Conservation (phyloP, 2,329 filamentous ascomycete species). For the Alternaria tenuissima region DNA sequence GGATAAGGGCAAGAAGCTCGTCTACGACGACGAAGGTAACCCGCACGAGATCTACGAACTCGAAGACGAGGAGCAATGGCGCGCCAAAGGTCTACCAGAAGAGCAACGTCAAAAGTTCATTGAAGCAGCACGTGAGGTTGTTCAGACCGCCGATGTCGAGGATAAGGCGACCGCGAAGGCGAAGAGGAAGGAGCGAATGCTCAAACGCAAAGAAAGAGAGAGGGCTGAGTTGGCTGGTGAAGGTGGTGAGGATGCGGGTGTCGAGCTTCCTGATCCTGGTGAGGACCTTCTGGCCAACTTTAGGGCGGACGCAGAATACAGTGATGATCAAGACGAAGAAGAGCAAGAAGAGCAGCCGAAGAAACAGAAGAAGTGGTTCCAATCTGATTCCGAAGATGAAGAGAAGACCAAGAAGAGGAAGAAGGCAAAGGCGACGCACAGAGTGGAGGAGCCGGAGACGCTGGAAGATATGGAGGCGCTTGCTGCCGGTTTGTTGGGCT, state of each 20-base stretch:
- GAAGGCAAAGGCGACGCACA: conserved; percentile 63
- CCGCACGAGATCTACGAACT: conserved; percentile 88
- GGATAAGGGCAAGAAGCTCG: conserved; percentile 81
- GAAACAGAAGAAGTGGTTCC: conserved; percentile 81
- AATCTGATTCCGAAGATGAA: conserved; percentile 68
- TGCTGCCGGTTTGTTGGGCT: conserved; percentile 73
- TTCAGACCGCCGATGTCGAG: conserved; percentile 76
- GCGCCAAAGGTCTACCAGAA: conserved; percentile 75
- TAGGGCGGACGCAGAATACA: conserved; percentile 51
- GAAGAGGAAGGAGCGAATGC: conserved; percentile 78
- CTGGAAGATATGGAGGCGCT: conserved; percentile 80
- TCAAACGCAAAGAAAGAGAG: conserved; percentile 75
- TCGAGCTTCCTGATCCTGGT: conserved; percentile 41
- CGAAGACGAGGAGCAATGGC: conserved; percentile 83
- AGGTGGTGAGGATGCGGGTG: conserved; percentile 24
- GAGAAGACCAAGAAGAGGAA: conserved; percentile 51
- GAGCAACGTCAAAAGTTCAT: conserved; percentile 80
- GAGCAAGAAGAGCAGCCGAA: conserved; percentile 61
- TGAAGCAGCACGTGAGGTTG: conserved; percentile 74
- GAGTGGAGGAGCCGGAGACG: conserved; percentile 75
- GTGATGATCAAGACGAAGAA: conserved; percentile 51
- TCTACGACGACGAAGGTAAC: conserved; percentile 92
- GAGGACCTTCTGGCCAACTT: conserved; percentile 56
- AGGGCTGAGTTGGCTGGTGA: conserved; percentile 54
- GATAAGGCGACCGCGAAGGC: conserved; percentile 84